These are phyloP conservation scores for Russula foetens DNA, from an alignment of 768 basidiomycete species.

Conservation along the genomic window DNA sequence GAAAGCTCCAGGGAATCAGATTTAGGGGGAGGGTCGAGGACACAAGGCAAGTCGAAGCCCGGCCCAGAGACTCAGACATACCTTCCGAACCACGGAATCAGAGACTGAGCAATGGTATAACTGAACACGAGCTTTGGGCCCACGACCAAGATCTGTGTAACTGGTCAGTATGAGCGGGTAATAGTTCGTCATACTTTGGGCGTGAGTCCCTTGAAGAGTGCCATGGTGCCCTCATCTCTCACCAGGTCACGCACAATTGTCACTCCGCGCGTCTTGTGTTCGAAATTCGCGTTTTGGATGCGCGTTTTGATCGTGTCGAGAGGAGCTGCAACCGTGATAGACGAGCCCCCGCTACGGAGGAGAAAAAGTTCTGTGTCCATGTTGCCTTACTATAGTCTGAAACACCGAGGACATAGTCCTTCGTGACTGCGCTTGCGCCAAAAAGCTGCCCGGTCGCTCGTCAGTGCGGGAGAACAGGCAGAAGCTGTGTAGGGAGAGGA, in stretches of 20 bases:
- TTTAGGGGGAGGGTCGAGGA: too few species aligned
- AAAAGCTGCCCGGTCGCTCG: conserved; percentile 57
- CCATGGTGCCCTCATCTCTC: conserved; percentile 72
- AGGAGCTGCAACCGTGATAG: conserved; percentile 93
- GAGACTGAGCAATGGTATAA: conserved; percentile 91
- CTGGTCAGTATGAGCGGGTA: not conserved
- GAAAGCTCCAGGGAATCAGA: not conserved
- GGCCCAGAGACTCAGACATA: not conserved
- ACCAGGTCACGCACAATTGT: conserved; percentile 80
- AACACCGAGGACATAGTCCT: conserved; percentile 87
- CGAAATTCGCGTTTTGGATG: conserved; percentile 98
- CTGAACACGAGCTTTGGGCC: conserved; percentile 98
- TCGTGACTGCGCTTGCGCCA: conserved; percentile 90
- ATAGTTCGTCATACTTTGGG: conserved; percentile 62
- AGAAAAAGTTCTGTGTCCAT: conserved; percentile 95
- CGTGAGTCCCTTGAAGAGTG: conserved; percentile 95
- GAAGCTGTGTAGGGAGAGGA: not conserved
- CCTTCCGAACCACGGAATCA: conserved; percentile 83
- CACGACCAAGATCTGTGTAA: conserved; percentile 79
- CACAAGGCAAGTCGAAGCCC: too few species aligned
- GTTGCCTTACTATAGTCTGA: conserved; percentile 91
- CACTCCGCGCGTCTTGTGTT: conserved; percentile 69
- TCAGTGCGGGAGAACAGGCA: not conserved
- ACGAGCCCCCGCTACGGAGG: conserved; percentile 90
- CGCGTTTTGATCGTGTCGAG: conserved; percentile 96